Base-by-base conservation (phyloP, 2,329 filamentous ascomycete genomes). In the Xylogone sp. region DNA sequence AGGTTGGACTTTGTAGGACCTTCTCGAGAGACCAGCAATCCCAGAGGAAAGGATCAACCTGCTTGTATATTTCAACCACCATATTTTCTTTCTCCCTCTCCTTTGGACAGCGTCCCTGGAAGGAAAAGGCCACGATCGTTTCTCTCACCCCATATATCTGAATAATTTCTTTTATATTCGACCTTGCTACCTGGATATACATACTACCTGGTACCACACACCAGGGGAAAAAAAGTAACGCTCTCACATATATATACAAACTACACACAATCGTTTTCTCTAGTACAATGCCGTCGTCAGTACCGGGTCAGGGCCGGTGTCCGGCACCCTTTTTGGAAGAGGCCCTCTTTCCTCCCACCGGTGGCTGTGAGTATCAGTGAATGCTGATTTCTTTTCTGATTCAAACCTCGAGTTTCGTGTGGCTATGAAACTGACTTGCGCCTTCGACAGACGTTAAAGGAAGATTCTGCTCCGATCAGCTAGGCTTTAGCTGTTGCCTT, bases 401-500 rank as follows among this genome's bases (percentile, higher is more conserved):
- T 18, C 49, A 34, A 46, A 20, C 16, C 27, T 29, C 18, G 43
- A 8, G 22, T 29, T 34, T 31, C 20, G 19, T 21, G n/a, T 8
- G 21, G 44, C 31, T 20, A 42, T 29, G 42, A 44, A 19, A 34
- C 13, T n/a, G 34, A 39, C 21, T 42, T n/a, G n/a, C n/a, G n/a
- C n/a, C n/a, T n/a, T 53, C 27, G 52, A 3, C 49, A 84, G 81
- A 75, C 60, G 62, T 77, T 31, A 64, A 65, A 43, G 80, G 79
- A 52, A 78, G 86, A 53, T 77, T 85, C 57, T 89, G 79, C 67
- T 72, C 81, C 44, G 59, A 79, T 21, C 65, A 73, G 5, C 68
- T 71, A 10, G 75, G 75, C 31, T 60, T 84, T 3, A 75, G 75
- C 31, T 99, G 94, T 69, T 99, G 94, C 68, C 70, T 99, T 52